phyloP scores from a whole-genome alignment of 2,329 filamentous ascomycete species.

The Xylaria sp. region DNA sequence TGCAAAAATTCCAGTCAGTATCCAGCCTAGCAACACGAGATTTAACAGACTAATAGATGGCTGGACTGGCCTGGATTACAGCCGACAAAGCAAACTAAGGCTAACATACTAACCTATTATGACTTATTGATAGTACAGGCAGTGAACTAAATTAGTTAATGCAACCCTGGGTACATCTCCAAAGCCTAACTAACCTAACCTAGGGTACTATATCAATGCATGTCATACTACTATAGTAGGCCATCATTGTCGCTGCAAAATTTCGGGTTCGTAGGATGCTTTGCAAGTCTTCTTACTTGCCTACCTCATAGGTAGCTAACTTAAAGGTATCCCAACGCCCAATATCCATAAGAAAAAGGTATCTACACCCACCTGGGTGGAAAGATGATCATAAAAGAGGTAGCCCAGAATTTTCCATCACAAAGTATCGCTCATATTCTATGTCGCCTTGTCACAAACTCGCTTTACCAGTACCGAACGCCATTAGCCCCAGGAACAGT shows the following conservation, averaged over 20 bases:
- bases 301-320: background rate
- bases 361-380: conserved; percentile 12
- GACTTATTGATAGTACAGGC: background rate
- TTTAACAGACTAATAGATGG: background rate
- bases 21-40: background rate
- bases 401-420: conserved; percentile 21
- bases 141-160: background rate
- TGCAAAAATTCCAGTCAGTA: background rate
- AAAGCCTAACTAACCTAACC: background rate
- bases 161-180: background rate
- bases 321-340: conserved; percentile 1
- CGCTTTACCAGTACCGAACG: conserved; percentile 36
- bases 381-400: conserved; percentile 20
- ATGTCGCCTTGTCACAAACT: conserved; percentile 27
- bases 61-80: background rate
- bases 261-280: background rate
- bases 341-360: conserved; percentile 8
- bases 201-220: background rate
- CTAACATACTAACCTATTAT: background rate
- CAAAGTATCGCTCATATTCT: conserved; percentile 33
- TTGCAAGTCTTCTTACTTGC: background rate
- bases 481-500: conserved; percentile 27
- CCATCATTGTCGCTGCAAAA: background rate
- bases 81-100: background rate
- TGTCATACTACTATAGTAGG: background rate